Base-by-base conservation (phyloP, 306 rosid genomes). In the Begonia fuchsioides region DNA sequence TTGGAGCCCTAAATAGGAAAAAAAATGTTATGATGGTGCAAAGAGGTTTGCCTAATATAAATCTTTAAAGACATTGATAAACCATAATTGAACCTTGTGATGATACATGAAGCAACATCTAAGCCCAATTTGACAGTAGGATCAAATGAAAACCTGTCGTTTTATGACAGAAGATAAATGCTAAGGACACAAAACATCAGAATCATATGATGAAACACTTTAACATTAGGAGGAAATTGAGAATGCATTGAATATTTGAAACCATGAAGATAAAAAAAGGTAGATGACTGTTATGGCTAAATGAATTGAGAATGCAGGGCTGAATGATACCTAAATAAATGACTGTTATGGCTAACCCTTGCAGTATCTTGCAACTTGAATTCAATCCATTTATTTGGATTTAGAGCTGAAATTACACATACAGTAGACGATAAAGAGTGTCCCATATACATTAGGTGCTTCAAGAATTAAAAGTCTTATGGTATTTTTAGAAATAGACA, bases 321-420 rank as follows among this genome's bases (percentile, higher is more conserved):
- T n/a, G 14, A 10, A 41, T 11, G 19, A 45, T 73, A 82, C 96
- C 94, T 87, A 83, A 75, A 87, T 40, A 87, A 67, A 18, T 83
- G 75, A 40, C 88, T 71, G 59, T 87, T 74, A 63, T 87, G 93
- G 76, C 79, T 78, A 62, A 87, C 94, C 66, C 87, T 70, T 43
- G 94, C 88, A 52, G 82, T 69, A 68, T 87, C 96, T 78, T 87
- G 93, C 74, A 87, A 55, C 93, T 78, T 80, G 68, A 87, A 87
- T 68, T 78, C 79, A 55, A 74, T 12, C 96, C 93, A 87, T 54
- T 71, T 76, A 58, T 78, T 65, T 8, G 96, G 74, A 48, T 50
- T 64, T 14, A 87, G 86, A 0, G 93, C 96, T 83, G 93, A 52
- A 71, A 65, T 39, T 49, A 49, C 50, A 51, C 6, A 62, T n/a